phyloP scores from a whole-genome alignment of 2,329 filamentous ascomycete species.

The Alternaria sp. region DNA sequence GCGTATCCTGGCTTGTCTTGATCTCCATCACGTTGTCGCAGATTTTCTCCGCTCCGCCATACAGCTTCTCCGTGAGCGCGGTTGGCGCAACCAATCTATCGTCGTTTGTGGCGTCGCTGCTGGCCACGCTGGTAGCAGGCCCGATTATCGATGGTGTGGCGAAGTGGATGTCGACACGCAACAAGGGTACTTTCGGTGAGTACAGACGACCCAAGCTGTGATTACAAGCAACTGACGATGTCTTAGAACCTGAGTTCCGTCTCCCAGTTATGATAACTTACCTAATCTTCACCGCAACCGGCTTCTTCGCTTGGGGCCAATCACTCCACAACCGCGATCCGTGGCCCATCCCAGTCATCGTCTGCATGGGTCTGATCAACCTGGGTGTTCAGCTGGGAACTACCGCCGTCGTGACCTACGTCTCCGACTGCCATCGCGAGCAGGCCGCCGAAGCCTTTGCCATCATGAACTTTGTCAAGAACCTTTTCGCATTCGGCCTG shows the following conservation, averaged over 20 bases:
- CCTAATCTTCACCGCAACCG: conserved; percentile 26
- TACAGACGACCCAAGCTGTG: not conserved
- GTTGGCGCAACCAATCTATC: conserved; percentile 33
- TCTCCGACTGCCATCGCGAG: conserved; percentile 32
- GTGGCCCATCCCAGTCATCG: conserved; percentile 34
- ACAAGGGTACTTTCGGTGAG: conserved; percentile 31
- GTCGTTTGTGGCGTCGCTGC: conserved; percentile 28
- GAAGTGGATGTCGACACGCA: conserved; percentile 30
- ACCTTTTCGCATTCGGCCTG: conserved; percentile 33
- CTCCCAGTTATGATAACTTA: conserved; percentile 33
- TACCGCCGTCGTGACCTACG: conserved; percentile 31
- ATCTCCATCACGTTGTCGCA: conserved; percentile 35
- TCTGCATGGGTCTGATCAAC: conserved; percentile 35
- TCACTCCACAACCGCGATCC: conserved; percentile 23
- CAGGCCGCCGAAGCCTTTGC: conserved; percentile 33
- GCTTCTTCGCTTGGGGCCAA: conserved; percentile 36
- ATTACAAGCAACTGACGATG: not conserved
- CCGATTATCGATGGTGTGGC: conserved; percentile 29
- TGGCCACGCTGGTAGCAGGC: conserved; percentile 26
- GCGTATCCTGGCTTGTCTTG: conserved; percentile 36
- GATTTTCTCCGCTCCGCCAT: conserved; percentile 33
- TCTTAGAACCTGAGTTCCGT: conserved; percentile 30
- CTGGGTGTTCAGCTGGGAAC: conserved; percentile 31
- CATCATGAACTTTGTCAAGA: conserved; percentile 37
- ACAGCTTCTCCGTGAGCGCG: conserved; percentile 30